phyloP scores from a whole-genome alignment of 2,329 filamentous ascomycete genomes.

The Dactylellina drechsleri region DNA sequence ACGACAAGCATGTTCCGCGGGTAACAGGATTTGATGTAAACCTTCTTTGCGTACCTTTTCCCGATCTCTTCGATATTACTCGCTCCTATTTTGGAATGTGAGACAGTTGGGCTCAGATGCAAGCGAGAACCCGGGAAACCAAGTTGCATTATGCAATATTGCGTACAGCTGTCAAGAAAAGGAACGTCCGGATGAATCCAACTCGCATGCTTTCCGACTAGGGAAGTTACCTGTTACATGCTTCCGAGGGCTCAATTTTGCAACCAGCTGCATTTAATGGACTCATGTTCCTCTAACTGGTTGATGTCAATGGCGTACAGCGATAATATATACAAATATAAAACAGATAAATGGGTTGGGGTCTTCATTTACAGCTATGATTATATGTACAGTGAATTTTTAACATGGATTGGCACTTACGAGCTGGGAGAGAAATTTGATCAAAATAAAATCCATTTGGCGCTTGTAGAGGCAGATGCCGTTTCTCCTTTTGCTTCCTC shows the following conservation, averaged over 20 bases:
- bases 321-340: constrained; percentile 38
- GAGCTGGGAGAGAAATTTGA: background rate
- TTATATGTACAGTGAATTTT: constrained; percentile 36
- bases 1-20: constrained; percentile 24
- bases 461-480: background rate
- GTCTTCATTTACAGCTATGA: constrained; percentile 10
- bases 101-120: constrained; percentile 52
- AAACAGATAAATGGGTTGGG: constrained; percentile 8
- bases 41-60: constrained; percentile 7
- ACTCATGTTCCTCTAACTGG: constrained; percentile 12
- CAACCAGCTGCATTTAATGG: constrained; percentile 32
- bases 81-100: constrained; percentile 47
- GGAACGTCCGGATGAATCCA: constrained; percentile 19
- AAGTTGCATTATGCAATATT: constrained; percentile 42
- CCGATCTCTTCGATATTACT: constrained; percentile 12
- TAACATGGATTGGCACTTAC: constrained; percentile 40
- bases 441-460: background rate
- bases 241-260: constrained; percentile 18
- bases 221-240: constrained; percentile 11
- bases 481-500: background rate
- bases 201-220: constrained; percentile 11
- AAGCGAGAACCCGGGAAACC: constrained; percentile 27
- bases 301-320: constrained; percentile 14
- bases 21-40: constrained; percentile 26
- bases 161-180: constrained; percentile 49